Base-by-base conservation (phyloP, 2,329 filamentous ascomycete genomes). In the Epichloe brachyelytri region DNA sequence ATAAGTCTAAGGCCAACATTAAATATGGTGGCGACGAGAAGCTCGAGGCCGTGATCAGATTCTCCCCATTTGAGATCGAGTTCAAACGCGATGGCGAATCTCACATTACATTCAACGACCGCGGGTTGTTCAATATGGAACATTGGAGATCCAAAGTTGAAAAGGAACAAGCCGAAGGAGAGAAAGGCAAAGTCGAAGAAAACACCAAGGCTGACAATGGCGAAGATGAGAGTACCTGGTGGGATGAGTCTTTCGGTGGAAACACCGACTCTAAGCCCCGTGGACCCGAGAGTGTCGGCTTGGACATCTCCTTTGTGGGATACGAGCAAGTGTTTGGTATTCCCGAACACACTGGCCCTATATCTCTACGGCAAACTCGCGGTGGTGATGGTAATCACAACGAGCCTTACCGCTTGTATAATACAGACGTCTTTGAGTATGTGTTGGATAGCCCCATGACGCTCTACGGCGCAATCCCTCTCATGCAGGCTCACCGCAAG, bases 381-480 rank as follows among this genome's bases (percentile, higher is more conserved):
- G 93, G 91, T 49, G 89, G 89, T 22, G 80, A 88, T 19, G 88
- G 86, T 54, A 87, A 88, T 60, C 88, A 93, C 67, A 75, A 78
- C 10, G 88, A 98, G 55, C 93, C 93, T 0, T 98, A 98, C 71
- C 81, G 93, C 38, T 70, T 98, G 67, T 96, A 96, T 73, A 98
- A 98, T 67, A 79, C 88, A 34, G 93, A 98, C 65, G 93, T 98
- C 11, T 98, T 98, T 60, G 93, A 98, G 70, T 98, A 98, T 66
- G 84, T 95, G 60, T 78, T 96, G 60, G 87, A 97, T 68, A 97
- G 89, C 67, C 90, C 93, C 0, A 98, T 98, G 93, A 97, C 93
- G 0, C 77, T 98, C 2, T 98, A 98, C 62, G 93, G 93, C n/a
- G 75, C 89, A 7, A 97, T 98, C 59, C 93, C 93, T 2, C 87